phyloP scores from a whole-genome alignment of 305 asterid species.

The Stenogyne calaminthoides region DNA sequence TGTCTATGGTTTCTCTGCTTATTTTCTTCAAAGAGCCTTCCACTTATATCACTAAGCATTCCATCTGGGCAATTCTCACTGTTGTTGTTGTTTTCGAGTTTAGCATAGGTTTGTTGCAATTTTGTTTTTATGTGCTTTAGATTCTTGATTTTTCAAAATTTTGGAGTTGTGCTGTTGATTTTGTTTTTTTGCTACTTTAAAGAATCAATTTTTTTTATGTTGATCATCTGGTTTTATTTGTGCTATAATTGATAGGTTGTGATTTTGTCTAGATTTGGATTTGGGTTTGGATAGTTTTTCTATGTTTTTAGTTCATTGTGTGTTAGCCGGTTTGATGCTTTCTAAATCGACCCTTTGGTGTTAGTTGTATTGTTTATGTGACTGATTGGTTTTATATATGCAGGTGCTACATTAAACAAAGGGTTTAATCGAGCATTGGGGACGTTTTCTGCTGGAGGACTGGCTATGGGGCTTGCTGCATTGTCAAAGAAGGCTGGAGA shows the following conservation, averaged over 20 bases:
- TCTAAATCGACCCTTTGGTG: background rate
- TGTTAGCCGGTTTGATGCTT: background rate
- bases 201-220: background rate
- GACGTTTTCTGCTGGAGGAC: slow-evolving; percentile 89
- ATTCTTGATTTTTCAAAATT: slow-evolving; percentile 11
- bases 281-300: slow-evolving; percentile 32
- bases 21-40: slow-evolving; percentile 85
- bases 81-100: slow-evolving; percentile 94
- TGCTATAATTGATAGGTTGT: slow-evolving; percentile 12
- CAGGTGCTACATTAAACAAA: slow-evolving; percentile 92
- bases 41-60: slow-evolving; percentile 60
- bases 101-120: slow-evolving; percentile 66
- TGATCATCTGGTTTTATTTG: background rate
- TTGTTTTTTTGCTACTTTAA: slow-evolving; percentile 32
- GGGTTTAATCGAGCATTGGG: slow-evolving; percentile 95
- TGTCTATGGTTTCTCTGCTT: slow-evolving; percentile 73
- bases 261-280: background rate
- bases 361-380: slow-evolving; percentile 5
- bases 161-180: slow-evolving; percentile 5
- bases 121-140: background rate
- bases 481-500: slow-evolving; percentile 60
- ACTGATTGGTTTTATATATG: slow-evolving; percentile 26
- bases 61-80: slow-evolving; percentile 92
- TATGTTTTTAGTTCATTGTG: background rate
- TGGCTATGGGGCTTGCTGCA: slow-evolving; percentile 78